These are phyloP conservation scores for Zygosaccharomyces sapae DNA, from an alignment of 1,139 yeast genomes.

Conservation along the genomic window DNA sequence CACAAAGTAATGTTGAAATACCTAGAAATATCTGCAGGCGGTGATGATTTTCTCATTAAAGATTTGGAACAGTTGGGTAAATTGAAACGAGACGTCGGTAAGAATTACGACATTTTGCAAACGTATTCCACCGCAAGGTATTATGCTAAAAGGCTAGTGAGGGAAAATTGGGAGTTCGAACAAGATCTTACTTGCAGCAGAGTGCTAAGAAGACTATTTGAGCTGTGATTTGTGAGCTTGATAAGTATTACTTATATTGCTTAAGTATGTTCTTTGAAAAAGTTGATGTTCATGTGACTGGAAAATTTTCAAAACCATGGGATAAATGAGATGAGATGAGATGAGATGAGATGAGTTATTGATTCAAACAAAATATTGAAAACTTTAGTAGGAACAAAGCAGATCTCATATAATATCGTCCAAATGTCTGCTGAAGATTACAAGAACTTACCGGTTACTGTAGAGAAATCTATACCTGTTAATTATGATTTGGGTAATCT, in stretches of 20 bases:
- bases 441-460: conserved; percentile 59
- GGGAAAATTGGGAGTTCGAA: conserved; percentile 29
- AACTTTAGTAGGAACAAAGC: background rate
- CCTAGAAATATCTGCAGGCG: conserved; percentile 34
- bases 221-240: conserved; percentile 22
- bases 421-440: conserved; percentile 27
- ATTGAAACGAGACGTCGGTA: conserved; percentile 25
- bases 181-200: conserved; percentile 30
- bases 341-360: background rate
- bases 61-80: conserved; percentile 23
- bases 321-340: conserved; percentile 8
- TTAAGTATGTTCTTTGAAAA: background rate
- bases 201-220: conserved; percentile 37
- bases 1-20: conserved; percentile 28
- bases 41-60: conserved; percentile 22
- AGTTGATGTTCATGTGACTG: conserved; percentile 1
- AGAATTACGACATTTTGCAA: conserved; percentile 38
- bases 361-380: background rate
- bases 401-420: no score
- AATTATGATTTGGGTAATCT: conserved; percentile 81
- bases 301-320: conserved; percentile 19
- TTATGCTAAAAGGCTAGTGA: conserved; percentile 31
- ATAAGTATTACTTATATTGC: background rate
- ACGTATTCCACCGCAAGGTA: conserved; percentile 31
- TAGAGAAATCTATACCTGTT: conserved; percentile 83